Percentiles rank a stretch among this genome's conserved stretches.
Conservation (phyloP, 1,284 basidiomycete genomes). For the Ceratobasidium theobromae region DNA sequence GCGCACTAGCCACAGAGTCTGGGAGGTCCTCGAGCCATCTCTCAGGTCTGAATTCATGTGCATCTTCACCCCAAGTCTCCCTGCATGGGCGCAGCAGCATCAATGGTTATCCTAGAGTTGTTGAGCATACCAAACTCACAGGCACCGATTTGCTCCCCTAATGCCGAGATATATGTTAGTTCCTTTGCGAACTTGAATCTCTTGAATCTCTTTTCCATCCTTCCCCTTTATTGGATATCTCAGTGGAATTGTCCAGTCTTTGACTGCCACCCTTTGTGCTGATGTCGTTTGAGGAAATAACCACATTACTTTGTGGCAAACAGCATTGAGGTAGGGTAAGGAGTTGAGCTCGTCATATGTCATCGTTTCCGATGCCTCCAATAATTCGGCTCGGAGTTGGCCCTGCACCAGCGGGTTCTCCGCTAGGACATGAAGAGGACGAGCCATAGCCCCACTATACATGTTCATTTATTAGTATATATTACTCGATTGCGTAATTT, state of each 20-base stretch:
- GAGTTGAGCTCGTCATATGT: slow-evolving; percentile 6
- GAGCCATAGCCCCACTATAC: slow-evolving; percentile 3
- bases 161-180: background rate
- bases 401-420: background rate
- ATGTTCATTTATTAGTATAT: background rate
- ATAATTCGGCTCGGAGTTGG: background rate
- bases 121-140: no score
- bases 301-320: background rate
- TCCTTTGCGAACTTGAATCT: slow-evolving; percentile 4
- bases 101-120: no score
- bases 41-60: slow-evolving; percentile 8
- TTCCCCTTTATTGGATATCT: background rate
- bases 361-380: background rate
- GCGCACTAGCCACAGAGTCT: background rate
- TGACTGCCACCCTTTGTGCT: background rate
- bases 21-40: slow-evolving; percentile 2
- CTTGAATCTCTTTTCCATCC: background rate
- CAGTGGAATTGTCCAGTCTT: background rate
- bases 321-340: background rate
- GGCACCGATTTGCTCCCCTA: background rate
- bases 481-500: background rate
- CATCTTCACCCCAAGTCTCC: slow-evolving; percentile 19
- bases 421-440: background rate
- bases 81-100: no score
- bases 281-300: background rate